These are phyloP conservation scores for Quercus gilva DNA, from an alignment of 306 rosid genomes.

Conservation along the genomic window DNA sequence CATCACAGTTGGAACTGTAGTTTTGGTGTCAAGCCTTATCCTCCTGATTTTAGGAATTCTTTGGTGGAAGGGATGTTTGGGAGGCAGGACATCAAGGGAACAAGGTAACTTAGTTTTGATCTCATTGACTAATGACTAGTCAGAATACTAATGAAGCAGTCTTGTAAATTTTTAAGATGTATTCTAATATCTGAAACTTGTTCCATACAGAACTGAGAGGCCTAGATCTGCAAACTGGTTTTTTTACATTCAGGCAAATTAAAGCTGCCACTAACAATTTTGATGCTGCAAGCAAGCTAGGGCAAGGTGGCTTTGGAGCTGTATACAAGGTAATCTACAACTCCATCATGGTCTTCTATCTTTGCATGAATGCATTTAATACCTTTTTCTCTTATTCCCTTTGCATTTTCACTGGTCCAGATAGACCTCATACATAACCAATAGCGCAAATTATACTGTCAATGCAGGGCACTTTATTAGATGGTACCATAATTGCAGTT, in stretches of 20 bases:
- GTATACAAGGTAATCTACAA: conserved; percentile 59
- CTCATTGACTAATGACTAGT: neutral
- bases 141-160: neutral
- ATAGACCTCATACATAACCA: neutral
- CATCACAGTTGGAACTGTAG: conserved; percentile 2
- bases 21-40: neutral
- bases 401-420: neutral
- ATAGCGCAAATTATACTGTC: neutral
- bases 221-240: conserved; percentile 24
- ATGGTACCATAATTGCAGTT: conserved; percentile 24
- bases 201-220: conserved; percentile 11
- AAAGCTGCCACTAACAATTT: conserved; percentile 61
- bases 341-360: neutral
- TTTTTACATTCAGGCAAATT: conserved; percentile 16
- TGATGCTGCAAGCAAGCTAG: conserved; percentile 49
- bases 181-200: neutral
- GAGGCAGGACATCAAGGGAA: conserved; percentile 17
- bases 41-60: conserved; percentile 7
- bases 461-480: conserved; percentile 17
- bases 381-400: neutral
- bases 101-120: conserved; percentile 7
- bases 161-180: neutral
- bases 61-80: conserved; percentile 17
- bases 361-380: neutral
- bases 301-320: conserved; percentile 82